Conservation (phyloP, 2,329 filamentous ascomycete genomes). For the Metarhizium rileyi region DNA sequence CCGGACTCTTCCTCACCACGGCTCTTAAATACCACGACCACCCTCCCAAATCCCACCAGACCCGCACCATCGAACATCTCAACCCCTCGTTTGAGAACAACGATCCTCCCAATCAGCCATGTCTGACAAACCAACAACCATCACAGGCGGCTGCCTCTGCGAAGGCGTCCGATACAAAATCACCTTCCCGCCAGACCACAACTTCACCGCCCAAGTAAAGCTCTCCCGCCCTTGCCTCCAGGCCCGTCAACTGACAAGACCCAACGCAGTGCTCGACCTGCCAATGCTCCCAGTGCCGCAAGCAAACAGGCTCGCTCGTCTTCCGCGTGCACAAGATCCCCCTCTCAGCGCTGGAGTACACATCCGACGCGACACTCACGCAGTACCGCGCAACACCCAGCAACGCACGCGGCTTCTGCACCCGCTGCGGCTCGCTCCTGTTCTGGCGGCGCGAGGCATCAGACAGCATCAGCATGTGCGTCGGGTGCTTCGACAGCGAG, state of each 20-base stretch:
- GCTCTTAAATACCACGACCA: background rate
- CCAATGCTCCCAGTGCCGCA: constrained; percentile 47
- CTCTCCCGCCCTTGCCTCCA: background rate
- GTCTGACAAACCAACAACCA: constrained; percentile 21
- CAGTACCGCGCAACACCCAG: constrained; percentile 30
- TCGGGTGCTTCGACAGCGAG: constrained; percentile 36
- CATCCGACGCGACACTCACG: constrained; percentile 21
- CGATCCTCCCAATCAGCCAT: background rate
- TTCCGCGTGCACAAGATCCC: constrained; percentile 30
- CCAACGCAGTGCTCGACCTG: constrained; percentile 32
- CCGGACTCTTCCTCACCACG: too few species aligned
- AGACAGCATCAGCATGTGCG: constrained; percentile 23
- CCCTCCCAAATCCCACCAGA: background rate
- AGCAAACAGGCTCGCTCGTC: constrained; percentile 38
- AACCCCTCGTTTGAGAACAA: too few species aligned
- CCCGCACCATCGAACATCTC: too few species aligned
- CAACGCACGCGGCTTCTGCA: constrained; percentile 38
- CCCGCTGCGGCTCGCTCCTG: constrained; percentile 37
- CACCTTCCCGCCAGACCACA: constrained; percentile 33
- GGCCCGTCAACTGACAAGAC: background rate
- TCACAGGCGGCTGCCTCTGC: constrained; percentile 45
- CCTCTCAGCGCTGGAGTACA: constrained; percentile 15
- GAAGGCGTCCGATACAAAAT: constrained; percentile 37
- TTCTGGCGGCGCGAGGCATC: constrained; percentile 26
- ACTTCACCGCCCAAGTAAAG: constrained; percentile 24